Percentiles rank a stretch among this genome's conserved stretches.
These are phyloP conservation scores for Colletotrichum camelliae DNA, from an alignment of 2,329 filamentous ascomycete species.

Conservation along the genomic window DNA sequence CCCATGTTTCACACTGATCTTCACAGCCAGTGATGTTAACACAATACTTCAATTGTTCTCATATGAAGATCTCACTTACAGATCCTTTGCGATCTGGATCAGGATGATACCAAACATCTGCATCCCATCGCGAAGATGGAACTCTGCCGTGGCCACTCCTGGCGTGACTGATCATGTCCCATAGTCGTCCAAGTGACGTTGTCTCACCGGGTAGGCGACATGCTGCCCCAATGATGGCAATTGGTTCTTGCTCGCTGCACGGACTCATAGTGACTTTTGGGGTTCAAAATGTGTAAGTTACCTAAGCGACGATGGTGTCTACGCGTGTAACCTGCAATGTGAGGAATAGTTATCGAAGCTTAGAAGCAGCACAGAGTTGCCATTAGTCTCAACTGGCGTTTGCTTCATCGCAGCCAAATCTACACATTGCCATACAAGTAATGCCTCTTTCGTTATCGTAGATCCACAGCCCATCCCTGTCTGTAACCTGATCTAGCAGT, in stretches of 20 bases:
- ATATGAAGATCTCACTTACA: not conserved
- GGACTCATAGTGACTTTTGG: not conserved
- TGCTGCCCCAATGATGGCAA: conserved; percentile 43
- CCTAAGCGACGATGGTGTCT: not conserved
- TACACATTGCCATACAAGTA: not conserved
- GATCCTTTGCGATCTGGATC: conserved; percentile 23
- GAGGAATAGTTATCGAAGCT: not conserved
- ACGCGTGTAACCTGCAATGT: not conserved
- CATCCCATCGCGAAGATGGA: conserved; percentile 25
- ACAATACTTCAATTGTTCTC: not conserved
- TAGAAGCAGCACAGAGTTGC: not conserved
- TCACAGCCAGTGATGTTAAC: not conserved
- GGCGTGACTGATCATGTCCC: conserved; percentile 32
- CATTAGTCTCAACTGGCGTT: not conserved
- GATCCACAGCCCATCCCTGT: not conserved
- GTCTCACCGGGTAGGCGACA: conserved; percentile 43
- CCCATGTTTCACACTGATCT: conserved; percentile 27
- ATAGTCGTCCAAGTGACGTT: conserved; percentile 35
- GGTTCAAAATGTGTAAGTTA: not conserved
- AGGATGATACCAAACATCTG: conserved; percentile 26
- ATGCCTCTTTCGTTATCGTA: not conserved
- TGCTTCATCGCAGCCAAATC: not conserved
- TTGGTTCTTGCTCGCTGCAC: conserved; percentile 30
- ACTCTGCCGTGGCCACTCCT: conserved; percentile 13
- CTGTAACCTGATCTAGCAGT: not conserved